Base-by-base conservation (phyloP, 2,329 filamentous ascomycete genomes). In the Stylonectria norvegica region DNA sequence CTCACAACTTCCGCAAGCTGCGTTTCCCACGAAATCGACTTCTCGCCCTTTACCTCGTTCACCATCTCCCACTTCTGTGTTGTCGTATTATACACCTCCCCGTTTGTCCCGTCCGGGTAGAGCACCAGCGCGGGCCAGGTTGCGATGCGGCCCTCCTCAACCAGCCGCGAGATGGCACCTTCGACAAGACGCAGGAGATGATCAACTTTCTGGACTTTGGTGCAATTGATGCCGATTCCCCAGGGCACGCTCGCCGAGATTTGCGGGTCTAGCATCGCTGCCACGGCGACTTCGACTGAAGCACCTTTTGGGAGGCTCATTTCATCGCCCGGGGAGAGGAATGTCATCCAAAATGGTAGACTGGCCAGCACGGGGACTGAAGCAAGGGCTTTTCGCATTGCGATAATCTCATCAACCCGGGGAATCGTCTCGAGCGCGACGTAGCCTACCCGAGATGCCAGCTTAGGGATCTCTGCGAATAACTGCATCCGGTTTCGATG, bases 221-320 rank as follows among this genome's bases (percentile, higher is more conserved):
- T 85, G 59, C 82, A 86, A 61, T 86, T 86, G 54, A 86, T 73
- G 2, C 83, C 82, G 17, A 86, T 70, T 0, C 76, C 81, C 75
- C 76, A 81, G 0, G 81, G 81, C 4, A 61, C 45, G 4, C 47
- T 51, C 1, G 34, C 11, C 1, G 55, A 53, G 5, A 58, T 16
- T 1, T 40, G 35, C 0, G 48, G 53, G 23, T 61, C 58, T 3
- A 74, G 55, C 67, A 72, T 69, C 5, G 62, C 59, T 10, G 53
- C 46, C 12, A 68, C 55, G 5, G 62, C 59, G 5, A 56, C 47
- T 16, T 61, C 58, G 3, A 63, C 63, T 3, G 56, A 59, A 46
- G 64, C 75, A 2, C 79, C 79, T 51, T 84, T 80, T 0, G 81
- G 80, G 17, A 85, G 63, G 3, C 41, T 47, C n/a, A 70, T 62